Conservation (phyloP, 163 green algal genomes). For the Volvox carteri region DNA sequence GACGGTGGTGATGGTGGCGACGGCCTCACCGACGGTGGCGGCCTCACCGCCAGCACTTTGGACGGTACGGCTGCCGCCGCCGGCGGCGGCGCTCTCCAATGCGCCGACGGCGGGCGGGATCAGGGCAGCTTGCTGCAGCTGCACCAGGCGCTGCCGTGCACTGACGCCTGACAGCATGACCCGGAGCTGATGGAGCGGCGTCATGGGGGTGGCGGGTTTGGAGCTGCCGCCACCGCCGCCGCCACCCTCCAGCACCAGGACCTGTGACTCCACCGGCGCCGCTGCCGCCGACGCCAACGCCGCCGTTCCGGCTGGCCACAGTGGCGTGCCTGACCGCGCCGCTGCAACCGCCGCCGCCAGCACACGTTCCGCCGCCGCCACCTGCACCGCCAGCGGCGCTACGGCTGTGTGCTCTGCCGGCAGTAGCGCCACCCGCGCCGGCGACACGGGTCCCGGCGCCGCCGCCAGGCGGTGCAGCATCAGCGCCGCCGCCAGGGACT, state of each 20-base stretch:
- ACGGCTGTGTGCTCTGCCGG: conserved; percentile 41
- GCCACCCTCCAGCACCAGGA: conserved; percentile 29
- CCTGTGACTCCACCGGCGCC: conserved; percentile 14
- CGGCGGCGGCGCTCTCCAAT: neutral
- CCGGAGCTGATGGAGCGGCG: conserved; percentile 23
- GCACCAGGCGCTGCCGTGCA: conserved; percentile 6
- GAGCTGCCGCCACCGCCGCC: neutral
- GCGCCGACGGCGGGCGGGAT: neutral
- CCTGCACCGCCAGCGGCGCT: conserved; percentile 39
- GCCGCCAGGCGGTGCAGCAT: conserved; percentile 42
- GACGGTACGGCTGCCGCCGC: neutral
- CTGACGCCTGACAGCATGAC: neutral
- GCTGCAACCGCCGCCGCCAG: conserved; percentile 6
- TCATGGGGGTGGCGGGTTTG: conserved; percentile 10
- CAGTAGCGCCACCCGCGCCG: conserved; percentile 39
- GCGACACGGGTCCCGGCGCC: conserved; percentile 30
- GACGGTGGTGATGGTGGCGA: neutral
- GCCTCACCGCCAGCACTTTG: neutral
- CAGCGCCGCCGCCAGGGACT: conserved; percentile 40
- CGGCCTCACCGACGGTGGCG: neutral
- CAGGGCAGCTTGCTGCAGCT: conserved; percentile 21
- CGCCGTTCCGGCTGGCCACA: neutral
- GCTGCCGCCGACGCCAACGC: neutral
- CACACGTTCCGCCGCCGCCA: conserved; percentile 43
- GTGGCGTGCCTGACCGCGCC: neutral